phyloP scores from a whole-genome alignment of 2,329 filamentous ascomycete species.

The Fusarium sp. region DNA sequence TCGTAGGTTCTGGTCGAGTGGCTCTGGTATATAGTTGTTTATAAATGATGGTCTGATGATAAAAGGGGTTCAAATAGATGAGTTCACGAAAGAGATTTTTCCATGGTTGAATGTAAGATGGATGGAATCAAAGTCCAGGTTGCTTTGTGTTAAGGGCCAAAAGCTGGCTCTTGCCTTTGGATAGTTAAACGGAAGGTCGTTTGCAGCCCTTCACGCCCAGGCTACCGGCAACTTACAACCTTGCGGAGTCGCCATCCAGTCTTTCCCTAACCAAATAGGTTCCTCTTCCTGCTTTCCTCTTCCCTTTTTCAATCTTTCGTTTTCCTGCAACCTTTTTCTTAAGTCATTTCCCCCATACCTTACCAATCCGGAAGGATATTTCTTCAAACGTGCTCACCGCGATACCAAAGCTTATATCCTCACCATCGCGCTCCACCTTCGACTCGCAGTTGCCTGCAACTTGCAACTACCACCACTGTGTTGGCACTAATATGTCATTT shows the following conservation, averaged over 20 bases:
- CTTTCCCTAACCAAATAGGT: background rate
- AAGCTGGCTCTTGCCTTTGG: background rate
- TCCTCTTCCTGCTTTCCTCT: background rate
- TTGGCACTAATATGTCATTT: background rate
- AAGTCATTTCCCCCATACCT: background rate
- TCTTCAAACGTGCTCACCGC: background rate
- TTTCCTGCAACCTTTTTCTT: fast-evolving
- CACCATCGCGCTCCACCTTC: too few relatives aligned
- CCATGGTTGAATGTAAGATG: background rate
- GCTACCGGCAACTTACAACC: background rate
- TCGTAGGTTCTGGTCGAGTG: background rate
- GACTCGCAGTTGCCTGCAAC: background rate
- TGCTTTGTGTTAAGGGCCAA: background rate
- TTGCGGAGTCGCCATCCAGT: background rate
- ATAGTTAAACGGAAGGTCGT: background rate
- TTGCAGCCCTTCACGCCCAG: fast-evolving
- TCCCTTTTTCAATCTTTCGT: background rate
- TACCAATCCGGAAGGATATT: fast-evolving
- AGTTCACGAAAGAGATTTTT: background rate
- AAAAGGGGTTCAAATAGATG: background rate
- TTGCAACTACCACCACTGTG: background rate
- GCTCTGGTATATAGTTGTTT: background rate
- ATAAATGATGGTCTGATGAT: background rate
- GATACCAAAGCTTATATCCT: background rate
- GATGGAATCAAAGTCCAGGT: background rate